Evolutionary conservation across 192 early-diverging fungal genomes (phyloP).

Genomic region (Geranomyces michiganensis): DNA sequence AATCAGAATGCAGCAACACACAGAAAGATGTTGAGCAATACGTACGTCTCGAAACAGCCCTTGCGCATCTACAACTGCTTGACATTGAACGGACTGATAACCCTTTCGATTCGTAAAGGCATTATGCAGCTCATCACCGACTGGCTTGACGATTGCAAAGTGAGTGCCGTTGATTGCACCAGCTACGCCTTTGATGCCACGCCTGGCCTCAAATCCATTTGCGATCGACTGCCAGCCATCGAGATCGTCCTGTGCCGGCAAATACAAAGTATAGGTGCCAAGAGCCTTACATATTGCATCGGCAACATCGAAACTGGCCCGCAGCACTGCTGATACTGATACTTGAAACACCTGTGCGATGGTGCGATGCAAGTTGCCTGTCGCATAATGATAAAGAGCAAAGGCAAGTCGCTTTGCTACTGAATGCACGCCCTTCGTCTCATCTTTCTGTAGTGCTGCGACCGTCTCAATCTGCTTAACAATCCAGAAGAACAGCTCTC

Average conservation of each 20-base stretch:
- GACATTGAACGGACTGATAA: neutral
- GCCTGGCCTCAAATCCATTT: neutral
- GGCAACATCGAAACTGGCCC: neutral
- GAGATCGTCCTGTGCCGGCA: neutral
- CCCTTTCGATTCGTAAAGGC: constrained; percentile 10
- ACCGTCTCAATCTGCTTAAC: neutral
- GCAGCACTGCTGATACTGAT: neutral
- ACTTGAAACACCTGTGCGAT: neutral
- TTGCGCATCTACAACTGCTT: neutral
- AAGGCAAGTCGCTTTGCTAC: constrained; percentile 8
- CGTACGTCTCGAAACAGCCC: constrained; percentile 7
- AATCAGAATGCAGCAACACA: neutral
- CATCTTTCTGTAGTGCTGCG: neutral
- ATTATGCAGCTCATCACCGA: constrained; percentile 9
- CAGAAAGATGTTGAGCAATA: neutral
- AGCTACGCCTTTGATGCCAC: neutral
- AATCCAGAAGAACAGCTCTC: neutral
- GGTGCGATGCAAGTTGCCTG: neutral
- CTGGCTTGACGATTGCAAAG: neutral
- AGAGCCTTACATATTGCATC: neutral
- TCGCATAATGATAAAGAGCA: neutral
- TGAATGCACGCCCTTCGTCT: neutral
- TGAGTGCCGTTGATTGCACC: constrained; percentile 11
- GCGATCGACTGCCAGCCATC: neutral
- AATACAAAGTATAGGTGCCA: neutral